Conservation (phyloP, 1,284 basidiomycete genomes). For the Schizophyllum amplum region DNA sequence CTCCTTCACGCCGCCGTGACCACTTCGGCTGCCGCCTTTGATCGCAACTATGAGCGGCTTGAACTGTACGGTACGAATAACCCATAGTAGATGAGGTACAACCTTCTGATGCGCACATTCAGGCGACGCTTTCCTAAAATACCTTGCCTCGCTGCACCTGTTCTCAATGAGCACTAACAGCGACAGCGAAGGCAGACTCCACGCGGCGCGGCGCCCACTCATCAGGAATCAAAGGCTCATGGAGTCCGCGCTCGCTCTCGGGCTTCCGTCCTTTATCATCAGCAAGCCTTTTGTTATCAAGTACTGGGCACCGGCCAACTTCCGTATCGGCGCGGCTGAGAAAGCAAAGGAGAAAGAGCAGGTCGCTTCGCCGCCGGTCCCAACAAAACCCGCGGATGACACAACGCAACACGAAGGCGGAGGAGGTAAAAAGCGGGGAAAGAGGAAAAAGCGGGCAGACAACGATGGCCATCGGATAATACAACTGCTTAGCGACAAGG, state of each 20-base stretch:
- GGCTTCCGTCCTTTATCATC: slow-evolving; percentile 62
- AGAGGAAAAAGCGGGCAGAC: slow-evolving; percentile 29
- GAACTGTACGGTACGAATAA: slow-evolving; percentile 60
- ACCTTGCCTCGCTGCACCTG: slow-evolving; percentile 62
- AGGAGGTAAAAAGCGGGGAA: slow-evolving; percentile 28
- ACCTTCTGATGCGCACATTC: slow-evolving; percentile 10
- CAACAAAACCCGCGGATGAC: slow-evolving; percentile 10
- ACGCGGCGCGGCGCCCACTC: slow-evolving; percentile 53
- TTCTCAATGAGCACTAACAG: slow-evolving; percentile 55
- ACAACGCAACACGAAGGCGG: slow-evolving; percentile 5
- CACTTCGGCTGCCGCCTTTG: slow-evolving; percentile 55
- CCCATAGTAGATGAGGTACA: slow-evolving; percentile 3
- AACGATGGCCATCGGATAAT: slow-evolving; percentile 14
- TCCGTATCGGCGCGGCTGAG: slow-evolving; percentile 14
- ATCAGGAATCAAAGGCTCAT: slow-evolving; percentile 67
- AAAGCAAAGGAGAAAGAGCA: slow-evolving; percentile 1
- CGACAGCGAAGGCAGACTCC: slow-evolving; percentile 54
- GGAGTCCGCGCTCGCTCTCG: slow-evolving; percentile 42
- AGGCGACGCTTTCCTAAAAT: slow-evolving; percentile 81
- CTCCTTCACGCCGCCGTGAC: slow-evolving; percentile 59
- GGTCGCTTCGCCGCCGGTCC: slow-evolving; percentile 9
- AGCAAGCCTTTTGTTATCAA: slow-evolving; percentile 61
- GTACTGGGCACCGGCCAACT: slow-evolving; percentile 53
- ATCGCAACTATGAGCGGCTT: slow-evolving; percentile 71
- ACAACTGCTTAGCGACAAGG: slow-evolving; percentile 74